Percentiles rank a stretch among this genome's conserved stretches.
These are phyloP conservation scores for Boeremia exigua DNA, from an alignment of 2,329 filamentous ascomycete genomes.

Conservation along the genomic window DNA sequence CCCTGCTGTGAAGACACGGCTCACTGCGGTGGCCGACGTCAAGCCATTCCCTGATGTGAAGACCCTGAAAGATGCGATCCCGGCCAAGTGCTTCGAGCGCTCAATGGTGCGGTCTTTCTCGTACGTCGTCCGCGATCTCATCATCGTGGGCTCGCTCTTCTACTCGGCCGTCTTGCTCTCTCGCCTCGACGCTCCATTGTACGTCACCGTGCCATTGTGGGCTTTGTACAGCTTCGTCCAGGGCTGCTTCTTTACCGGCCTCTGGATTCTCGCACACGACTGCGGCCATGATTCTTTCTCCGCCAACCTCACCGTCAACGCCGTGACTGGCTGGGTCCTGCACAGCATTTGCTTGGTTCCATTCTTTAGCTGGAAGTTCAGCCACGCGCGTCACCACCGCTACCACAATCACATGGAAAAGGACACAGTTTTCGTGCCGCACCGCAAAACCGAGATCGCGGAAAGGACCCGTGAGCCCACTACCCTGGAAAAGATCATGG, in stretches of 20 bases:
- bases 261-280: slow-evolving; percentile 73
- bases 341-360: slow-evolving; percentile 72
- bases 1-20: slow-evolving; percentile 20
- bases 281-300: slow-evolving; percentile 74
- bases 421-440: slow-evolving; percentile 57
- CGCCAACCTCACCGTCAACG: slow-evolving; percentile 62
- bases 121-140: slow-evolving; percentile 33
- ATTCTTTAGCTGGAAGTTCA: slow-evolving; percentile 76
- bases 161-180: slow-evolving; percentile 22
- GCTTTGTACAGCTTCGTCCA: slow-evolving; percentile 67
- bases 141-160: slow-evolving; percentile 26
- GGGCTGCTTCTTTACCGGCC: slow-evolving; percentile 69
- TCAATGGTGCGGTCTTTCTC: slow-evolving; percentile 30
- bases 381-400: slow-evolving; percentile 72
- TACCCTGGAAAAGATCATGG: slow-evolving; percentile 40
- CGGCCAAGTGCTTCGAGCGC: slow-evolving; percentile 33
- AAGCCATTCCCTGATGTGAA: slow-evolving; percentile 32
- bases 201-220: slow-evolving; percentile 51
- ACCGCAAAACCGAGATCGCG: slow-evolving; percentile 21
- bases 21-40: slow-evolving; percentile 26
- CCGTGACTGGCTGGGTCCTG: slow-evolving; percentile 67
- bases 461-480: slow-evolving; percentile 13
- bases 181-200: slow-evolving; percentile 21
- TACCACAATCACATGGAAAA: slow-evolving; percentile 72
- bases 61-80: slow-evolving; percentile 32